phyloP scores from a whole-genome alignment of 2,329 filamentous ascomycete species.

The Ilyonectria mors-panacis region DNA sequence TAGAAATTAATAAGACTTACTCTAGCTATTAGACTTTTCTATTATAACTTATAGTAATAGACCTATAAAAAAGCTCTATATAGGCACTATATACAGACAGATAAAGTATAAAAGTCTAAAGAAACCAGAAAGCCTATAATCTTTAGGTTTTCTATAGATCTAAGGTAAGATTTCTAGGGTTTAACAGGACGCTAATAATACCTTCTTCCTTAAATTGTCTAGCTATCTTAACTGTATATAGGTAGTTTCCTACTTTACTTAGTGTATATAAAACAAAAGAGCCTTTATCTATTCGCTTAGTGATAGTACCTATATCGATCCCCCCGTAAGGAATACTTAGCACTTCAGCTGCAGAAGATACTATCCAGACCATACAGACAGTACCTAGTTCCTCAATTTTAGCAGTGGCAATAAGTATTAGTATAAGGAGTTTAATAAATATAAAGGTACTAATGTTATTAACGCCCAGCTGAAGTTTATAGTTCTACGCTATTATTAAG shows the following conservation, averaged over 20 bases:
- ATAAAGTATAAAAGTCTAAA: constrained; percentile 41
- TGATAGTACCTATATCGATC: constrained; percentile 43
- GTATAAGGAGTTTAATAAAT: constrained; percentile 57
- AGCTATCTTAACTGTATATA: constrained; percentile 51
- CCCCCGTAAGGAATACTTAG: constrained; percentile 32
- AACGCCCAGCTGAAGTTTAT: constrained; percentile 60
- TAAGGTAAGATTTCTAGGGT: constrained; percentile 58
- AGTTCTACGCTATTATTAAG: constrained; percentile 55
- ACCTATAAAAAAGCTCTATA: constrained; percentile 60
- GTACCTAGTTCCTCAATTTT: constrained; percentile 43
- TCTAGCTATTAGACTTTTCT: constrained; percentile 7
- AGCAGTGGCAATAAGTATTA: constrained; percentile 52
- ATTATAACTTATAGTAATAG: constrained; percentile 10
- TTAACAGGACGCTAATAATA: constrained; percentile 52
- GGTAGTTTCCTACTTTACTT: constrained; percentile 52
- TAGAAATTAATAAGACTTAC: neutral
- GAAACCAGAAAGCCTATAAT: constrained; percentile 29
- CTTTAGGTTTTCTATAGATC: constrained; percentile 53
- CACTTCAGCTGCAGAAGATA: constrained; percentile 42
- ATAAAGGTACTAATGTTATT: too few relatives aligned
- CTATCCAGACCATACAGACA: constrained; percentile 54
- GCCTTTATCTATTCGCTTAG: constrained; percentile 23
- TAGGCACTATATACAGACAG: constrained; percentile 60
- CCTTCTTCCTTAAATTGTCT: constrained; percentile 45
- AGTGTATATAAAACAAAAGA: constrained; percentile 41